Evolutionary conservation across 805 yeast species (phyloP), one percentile per base, ranked within the genome.

Genomic region (Teunomyces atbi): DNA sequence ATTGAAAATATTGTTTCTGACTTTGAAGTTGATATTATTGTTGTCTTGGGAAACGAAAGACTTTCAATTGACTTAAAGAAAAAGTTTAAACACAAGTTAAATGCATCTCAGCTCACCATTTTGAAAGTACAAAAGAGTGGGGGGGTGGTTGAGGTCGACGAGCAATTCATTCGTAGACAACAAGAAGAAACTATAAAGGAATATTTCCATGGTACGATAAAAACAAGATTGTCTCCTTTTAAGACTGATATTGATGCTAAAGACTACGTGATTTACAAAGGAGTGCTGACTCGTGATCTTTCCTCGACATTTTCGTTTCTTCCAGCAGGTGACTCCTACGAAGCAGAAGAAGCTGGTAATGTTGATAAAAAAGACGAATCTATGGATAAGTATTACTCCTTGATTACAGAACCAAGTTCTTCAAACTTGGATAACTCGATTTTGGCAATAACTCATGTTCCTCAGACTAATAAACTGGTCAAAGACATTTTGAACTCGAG

Each of bases 161-260:
- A 84, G 45, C 71, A 79, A 10, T 89, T 73, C 60, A 71, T 75
- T 30, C 75, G 98, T 58, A 79, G 83, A 30, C 45, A 77, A 18
- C 98, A 92, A 62, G 89, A 90, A 56, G 76, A 80, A 35, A 72
- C 84, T 4, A 89, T 92, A 45, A 82, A 82, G 59, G 95, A 91
- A 59, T 94, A 94, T 64, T 94, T 94, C 58, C 89, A 94, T 60
- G 99, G 99, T 2, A 78, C 78, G 5, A 66, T 75, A 15, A 75
- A 75, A 38, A 76, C 81, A 4, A 79, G 83, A 4, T 73, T 94
- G 44, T 84, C 95, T 15, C 98, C 99, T 2, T 91, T 83, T 64
- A 86, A 95, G 4, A 79, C 89, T 1, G 89, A 90, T 18, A 82
- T 83, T 2, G 89, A 82, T 57, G 71, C 77, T 46, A 73, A 76